Evolutionary conservation across 345 rosid genomes (phyloP).

Genomic region (Eutrema heterophyllum): DNA sequence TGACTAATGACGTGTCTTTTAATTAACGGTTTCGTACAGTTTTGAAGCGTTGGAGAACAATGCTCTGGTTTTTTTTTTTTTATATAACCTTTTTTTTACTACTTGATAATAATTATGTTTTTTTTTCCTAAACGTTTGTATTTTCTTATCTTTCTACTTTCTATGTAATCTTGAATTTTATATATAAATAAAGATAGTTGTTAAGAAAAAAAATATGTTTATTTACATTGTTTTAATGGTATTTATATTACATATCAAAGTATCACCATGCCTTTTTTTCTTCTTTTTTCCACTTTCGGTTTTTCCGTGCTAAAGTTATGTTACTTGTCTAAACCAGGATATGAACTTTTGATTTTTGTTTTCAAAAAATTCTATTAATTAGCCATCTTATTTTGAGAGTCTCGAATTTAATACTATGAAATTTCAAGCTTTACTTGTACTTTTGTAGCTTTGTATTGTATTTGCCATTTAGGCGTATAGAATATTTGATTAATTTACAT

Average conservation of each 20-base stretch:
- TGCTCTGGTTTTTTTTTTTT: background rate
- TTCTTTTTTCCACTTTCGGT: conserved; percentile 18
- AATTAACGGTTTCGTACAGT: conserved; percentile 28
- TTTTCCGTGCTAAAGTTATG: background rate
- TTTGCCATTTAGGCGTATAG: background rate
- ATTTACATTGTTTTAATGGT: background rate
- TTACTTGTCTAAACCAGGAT: background rate
- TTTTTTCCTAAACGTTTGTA: no score
- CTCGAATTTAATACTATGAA: no score
- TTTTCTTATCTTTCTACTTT: no score
- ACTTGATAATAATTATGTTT: background rate
- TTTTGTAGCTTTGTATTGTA: background rate
- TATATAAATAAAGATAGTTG: no score
- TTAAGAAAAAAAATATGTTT: background rate
- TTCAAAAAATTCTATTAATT: background rate
- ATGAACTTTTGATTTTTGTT: background rate
- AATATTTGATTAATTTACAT: background rate
- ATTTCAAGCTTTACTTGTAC: no score
- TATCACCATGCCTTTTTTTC: background rate
- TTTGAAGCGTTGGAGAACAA: conserved; percentile 20
- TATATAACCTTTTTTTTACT: background rate
- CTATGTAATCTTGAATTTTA: no score
- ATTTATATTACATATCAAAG: background rate
- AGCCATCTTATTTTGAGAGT: no score
- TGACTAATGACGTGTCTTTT: conserved; percentile 18